phyloP scores from a whole-genome alignment of 1,284 basidiomycete species.

The Sutorius eximius region DNA sequence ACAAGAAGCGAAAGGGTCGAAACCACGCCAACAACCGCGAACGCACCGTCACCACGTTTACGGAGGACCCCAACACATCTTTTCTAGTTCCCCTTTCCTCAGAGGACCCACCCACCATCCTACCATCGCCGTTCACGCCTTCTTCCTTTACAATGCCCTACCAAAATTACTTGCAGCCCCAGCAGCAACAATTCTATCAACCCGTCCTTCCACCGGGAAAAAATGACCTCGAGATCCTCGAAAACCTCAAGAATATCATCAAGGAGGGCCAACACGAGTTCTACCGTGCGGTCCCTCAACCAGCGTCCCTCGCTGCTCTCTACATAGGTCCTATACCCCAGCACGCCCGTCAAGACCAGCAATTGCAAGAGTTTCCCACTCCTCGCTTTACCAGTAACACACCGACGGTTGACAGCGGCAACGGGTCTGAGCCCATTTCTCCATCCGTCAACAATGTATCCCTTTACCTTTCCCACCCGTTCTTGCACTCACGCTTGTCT shows the following conservation, averaged over 20 bases:
- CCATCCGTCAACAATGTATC: constrained; percentile 33
- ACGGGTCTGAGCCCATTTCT: constrained; percentile 6
- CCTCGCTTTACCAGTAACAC: constrained; percentile 8
- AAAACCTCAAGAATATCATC: constrained; percentile 70
- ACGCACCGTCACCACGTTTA: constrained; percentile 63
- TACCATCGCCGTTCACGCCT: constrained; percentile 35
- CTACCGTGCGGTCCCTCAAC: constrained; percentile 64
- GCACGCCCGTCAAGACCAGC: constrained; percentile 42
- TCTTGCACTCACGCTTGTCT: constrained; percentile 6
- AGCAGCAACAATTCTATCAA: constrained; percentile 28
- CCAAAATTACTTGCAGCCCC: constrained; percentile 32
- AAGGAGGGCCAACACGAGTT: constrained; percentile 68
- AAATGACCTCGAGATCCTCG: constrained; percentile 67
- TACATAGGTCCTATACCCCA: constrained; percentile 50
- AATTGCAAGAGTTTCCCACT: constrained; percentile 20
- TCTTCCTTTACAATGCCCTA: constrained; percentile 30
- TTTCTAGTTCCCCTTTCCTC: constrained; percentile 47
- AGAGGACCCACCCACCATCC: constrained; percentile 44
- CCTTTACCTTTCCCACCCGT: not conserved
- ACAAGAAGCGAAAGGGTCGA: constrained; percentile 59
- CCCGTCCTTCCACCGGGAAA: constrained; percentile 43
- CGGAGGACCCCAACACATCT: constrained; percentile 51
- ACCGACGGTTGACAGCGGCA: constrained; percentile 6
- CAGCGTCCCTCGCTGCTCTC: constrained; percentile 57
- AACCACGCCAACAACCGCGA: constrained; percentile 54